Conservation (phyloP, 768 basidiomycete species). For the Erythrobasidium yunnanense region DNA sequence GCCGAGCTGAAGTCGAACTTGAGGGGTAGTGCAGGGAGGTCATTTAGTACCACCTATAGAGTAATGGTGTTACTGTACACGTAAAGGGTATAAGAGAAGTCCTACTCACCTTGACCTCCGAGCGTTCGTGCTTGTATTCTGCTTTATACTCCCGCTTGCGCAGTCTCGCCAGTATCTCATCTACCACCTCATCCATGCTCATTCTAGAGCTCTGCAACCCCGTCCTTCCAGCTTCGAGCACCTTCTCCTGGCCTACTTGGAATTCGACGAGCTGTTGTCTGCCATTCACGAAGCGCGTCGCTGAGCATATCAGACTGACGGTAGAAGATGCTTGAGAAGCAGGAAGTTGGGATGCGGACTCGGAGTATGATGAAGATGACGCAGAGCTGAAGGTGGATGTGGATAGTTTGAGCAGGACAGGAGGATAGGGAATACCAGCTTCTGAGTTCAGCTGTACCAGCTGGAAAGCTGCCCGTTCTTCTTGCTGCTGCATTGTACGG, state of each 20-base stretch:
- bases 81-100: background rate
- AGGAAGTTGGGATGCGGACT: background rate
- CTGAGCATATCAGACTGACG: background rate
- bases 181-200: background rate
- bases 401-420: background rate
- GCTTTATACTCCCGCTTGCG: background rate
- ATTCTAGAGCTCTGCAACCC: background rate
- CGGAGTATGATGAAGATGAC: background rate
- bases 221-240: background rate
- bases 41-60: background rate
- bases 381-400: background rate
- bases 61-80: background rate
- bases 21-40: background rate
- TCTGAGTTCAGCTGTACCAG: background rate
- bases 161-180: background rate
- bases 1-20: background rate
- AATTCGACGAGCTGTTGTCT: background rate
- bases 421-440: background rate
- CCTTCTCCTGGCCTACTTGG: background rate
- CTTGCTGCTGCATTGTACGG: background rate
- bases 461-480: background rate
- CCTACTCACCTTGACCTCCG: background rate
- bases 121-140: background rate
- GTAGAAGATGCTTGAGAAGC: background rate
- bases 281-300: slow-evolving; percentile 16